Conservation (phyloP, 345 rosid genomes). For the Trapa incisa region DNA sequence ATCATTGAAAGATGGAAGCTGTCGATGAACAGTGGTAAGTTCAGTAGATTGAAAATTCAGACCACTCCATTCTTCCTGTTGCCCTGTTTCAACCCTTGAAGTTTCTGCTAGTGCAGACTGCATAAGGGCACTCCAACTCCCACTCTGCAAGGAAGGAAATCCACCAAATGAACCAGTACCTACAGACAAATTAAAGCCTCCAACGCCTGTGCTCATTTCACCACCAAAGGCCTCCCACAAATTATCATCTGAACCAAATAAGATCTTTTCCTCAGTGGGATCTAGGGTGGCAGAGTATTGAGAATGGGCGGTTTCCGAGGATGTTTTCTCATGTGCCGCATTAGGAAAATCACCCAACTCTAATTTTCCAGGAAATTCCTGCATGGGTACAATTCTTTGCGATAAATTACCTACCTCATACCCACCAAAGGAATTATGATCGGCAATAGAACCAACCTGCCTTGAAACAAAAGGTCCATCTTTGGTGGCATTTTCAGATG, state of each 20-base stretch:
- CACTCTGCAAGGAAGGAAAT: slow-evolving; percentile 70
- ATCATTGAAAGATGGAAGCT: slow-evolving; percentile 14
- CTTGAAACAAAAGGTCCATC: slow-evolving; percentile 35
- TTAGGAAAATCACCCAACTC: slow-evolving; percentile 28
- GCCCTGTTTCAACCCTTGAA: slow-evolving; percentile 36
- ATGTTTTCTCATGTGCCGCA: slow-evolving; percentile 29
- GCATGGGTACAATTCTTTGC: slow-evolving; percentile 24
- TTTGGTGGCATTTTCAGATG: slow-evolving; percentile 30
- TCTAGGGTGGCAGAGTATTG: slow-evolving; percentile 61
- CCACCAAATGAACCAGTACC: slow-evolving; percentile 32
- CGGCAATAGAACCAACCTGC: slow-evolving; percentile 15
- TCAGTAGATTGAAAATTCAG: slow-evolving; percentile 20
- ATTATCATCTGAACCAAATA: slow-evolving; percentile 81
- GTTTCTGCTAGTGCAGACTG: slow-evolving; percentile 96
- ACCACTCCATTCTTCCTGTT: slow-evolving; percentile 54
- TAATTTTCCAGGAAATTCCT: slow-evolving; percentile 29
- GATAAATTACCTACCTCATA: slow-evolving; percentile 30
- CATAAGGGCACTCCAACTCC: slow-evolving; percentile 99
- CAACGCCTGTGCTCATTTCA: slow-evolving; percentile 28
- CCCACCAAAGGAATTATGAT: slow-evolving; percentile 27
- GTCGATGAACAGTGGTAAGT: slow-evolving; percentile 19
- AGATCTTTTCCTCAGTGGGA: slow-evolving; percentile 80
- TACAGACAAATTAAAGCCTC: slow-evolving; percentile 34
- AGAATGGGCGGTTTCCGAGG: slow-evolving; percentile 20
- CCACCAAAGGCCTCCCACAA: slow-evolving; percentile 73